Base-by-base conservation (phyloP, 345 rosid genomes). In the Corchorus olitorius region DNA sequence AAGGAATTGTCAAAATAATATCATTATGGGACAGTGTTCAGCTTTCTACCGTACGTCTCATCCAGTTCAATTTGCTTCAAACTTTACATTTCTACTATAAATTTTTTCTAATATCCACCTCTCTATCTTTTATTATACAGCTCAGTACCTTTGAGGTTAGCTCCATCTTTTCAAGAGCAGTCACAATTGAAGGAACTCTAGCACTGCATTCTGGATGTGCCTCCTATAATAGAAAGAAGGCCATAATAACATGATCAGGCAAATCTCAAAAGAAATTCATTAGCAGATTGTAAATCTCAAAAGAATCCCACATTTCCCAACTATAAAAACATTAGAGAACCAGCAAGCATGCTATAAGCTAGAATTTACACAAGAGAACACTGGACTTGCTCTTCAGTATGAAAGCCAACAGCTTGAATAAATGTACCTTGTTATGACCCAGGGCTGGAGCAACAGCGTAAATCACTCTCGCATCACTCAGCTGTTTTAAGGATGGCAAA, bases 141-240 rank as follows among this genome's bases (percentile, higher is more conserved):
- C 34, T 68, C 15, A 37, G 77, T 86, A 85, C 99, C 98, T 88
- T 87, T 27, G 96, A 79, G 72, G 88, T 88, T 69, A 95, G 94
- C 83, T 90, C 83, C 91, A 89, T 88, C 79, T 84, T 87, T 54
- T 88, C 91, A 79, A 90, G 98, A 64, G 97, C 93, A 78, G 58
- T 87, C 65, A 92, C 89, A 74, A 93, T 95, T 74, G 98, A 90
- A 66, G 96, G 97, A 75, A 95, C 97, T 81, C 99, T 93, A 78
- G 91, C 86, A 77, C 91, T 90, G 52, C 94, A 93, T 87, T 95
- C 98, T 10, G 98, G 99, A 83, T 95, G 99, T 20, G 97, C 75
- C 81, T 93, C 97, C 98, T 95, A 84, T 39, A 74, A 63, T 56
- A 76, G 45, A 34, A 59, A 63, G 53, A 49, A 61, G 72, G 8